phyloP scores from a whole-genome alignment of 2,329 filamentous ascomycete species.

The Alternaria solani region DNA sequence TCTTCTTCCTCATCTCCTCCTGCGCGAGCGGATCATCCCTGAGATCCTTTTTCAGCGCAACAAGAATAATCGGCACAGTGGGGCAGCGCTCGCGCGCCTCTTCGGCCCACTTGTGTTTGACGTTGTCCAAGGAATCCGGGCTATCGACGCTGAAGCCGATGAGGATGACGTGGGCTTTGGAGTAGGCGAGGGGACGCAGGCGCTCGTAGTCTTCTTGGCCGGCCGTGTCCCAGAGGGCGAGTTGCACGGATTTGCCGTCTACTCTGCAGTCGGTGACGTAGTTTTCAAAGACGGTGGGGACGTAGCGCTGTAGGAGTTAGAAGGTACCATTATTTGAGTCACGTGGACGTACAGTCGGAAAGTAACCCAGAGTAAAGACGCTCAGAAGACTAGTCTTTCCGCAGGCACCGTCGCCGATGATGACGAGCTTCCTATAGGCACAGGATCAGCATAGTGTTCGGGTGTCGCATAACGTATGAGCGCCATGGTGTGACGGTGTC shows the following conservation, averaged over 20 bases:
- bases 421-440: slow-evolving; percentile 82
- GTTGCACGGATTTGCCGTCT: slow-evolving; percentile 97
- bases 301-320: slow-evolving; percentile 48
- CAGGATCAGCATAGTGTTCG: slow-evolving; percentile 33
- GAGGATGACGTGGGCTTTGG: slow-evolving; percentile 95
- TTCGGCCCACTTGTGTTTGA: slow-evolving; percentile 99
- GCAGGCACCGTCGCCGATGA: slow-evolving; percentile 96
- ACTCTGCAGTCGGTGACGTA: slow-evolving; percentile 99
- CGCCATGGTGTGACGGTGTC: slow-evolving; percentile 21
- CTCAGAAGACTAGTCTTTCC: slow-evolving; percentile 97
- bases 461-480: slow-evolving; percentile 8
- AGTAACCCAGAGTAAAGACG: slow-evolving; percentile 97
- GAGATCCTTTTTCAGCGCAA: slow-evolving; percentile 96
- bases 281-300: slow-evolving; percentile 96
- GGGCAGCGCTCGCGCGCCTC: slow-evolving; percentile 94
- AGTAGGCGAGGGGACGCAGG: slow-evolving; percentile 91
- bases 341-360: slow-evolving; percentile 75
- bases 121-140: slow-evolving; percentile 95
- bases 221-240: slow-evolving; percentile 99
- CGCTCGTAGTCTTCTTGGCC: slow-evolving; percentile 99
- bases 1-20: slow-evolving; percentile 96
- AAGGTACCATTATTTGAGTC: too few species aligned
- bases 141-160: slow-evolving; percentile 96
- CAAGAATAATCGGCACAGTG: slow-evolving; percentile 91
- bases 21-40: slow-evolving; percentile 92